Evolutionary conservation across 1,139 yeast genomes (phyloP).

Genomic region (Sugiyamaella xylanicola): DNA sequence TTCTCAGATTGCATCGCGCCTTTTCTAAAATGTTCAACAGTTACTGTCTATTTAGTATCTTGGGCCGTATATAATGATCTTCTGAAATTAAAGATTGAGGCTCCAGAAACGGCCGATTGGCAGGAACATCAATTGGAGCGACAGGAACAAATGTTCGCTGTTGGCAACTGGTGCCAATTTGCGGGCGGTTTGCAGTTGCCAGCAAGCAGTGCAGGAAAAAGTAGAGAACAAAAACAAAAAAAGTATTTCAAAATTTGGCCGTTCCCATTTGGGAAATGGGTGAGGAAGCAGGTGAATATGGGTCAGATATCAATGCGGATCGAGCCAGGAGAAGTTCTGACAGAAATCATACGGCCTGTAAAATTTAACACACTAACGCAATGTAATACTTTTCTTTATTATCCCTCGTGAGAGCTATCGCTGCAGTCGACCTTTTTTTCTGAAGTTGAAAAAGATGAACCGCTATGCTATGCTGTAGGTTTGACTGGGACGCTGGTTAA

Average conservation of each 20-base stretch:
- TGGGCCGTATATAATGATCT: too few relatives aligned
- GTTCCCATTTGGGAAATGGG: neutral
- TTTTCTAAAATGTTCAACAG: too few relatives aligned
- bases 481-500: neutral
- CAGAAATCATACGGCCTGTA: too few relatives aligned
- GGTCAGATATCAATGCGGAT: neutral
- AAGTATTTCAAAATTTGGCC: neutral
- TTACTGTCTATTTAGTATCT: too few relatives aligned
- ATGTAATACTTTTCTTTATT: too few relatives aligned
- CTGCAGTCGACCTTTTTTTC: too few relatives aligned
- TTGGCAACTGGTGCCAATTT: neutral
- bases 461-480: neutral
- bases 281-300: neutral
- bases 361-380: too few relatives aligned
- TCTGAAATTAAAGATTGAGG: too few relatives aligned
- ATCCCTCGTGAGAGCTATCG: too few relatives aligned
- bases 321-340: neutral
- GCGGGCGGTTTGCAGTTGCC: neutral
- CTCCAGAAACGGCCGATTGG: neutral
- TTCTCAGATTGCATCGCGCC: too few relatives aligned
- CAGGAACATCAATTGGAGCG: conserved; percentile 1
- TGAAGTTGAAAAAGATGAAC: too few relatives aligned
- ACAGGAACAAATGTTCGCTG: neutral
- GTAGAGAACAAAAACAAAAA: neutral
- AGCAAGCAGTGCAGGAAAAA: neutral